Evolutionary conservation across 192 early-diverging fungal genomes (phyloP), one percentile per base, ranked within the genome.

Genomic region (Diversispora epigaea): DNA sequence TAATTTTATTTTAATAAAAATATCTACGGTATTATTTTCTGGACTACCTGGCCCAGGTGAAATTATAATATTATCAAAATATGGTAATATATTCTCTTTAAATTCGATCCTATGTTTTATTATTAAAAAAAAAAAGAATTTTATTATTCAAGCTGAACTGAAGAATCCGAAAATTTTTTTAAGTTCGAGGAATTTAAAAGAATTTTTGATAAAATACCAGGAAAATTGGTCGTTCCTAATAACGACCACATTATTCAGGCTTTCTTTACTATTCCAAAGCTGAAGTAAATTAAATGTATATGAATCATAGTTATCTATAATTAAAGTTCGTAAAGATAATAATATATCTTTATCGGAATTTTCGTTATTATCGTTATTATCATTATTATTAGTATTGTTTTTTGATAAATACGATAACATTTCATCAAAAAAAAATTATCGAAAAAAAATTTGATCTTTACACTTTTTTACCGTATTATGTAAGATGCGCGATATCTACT

Each of bases 301-400:
- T 14, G 95, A 96, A 80, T 98, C 96, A 77, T 97, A 97, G 85
- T 98, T 97, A 81, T 98, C 96, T 62, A 98, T 88, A 61, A 98
- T 91, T 22, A 98, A 80, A 0, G 89, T 89, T 12, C 88, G 79
- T 66, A 88, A 58, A 14, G 75, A 40, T n/a, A n/a, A n/a, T n/a
- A n/a, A n/a, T n/a, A n/a, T n/a, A n/a, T n/a, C n/a, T n/a, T n/a
- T n/a, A n/a, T n/a, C n/a, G n/a, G n/a, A n/a, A n/a, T n/a, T n/a
- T n/a, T n/a, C n/a, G n/a, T n/a, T n/a, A n/a, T n/a, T n/a, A n/a
- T n/a, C n/a, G n/a, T n/a, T n/a, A n/a, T n/a, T n/a, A n/a, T n/a
- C n/a, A n/a, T n/a, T n/a, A n/a, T n/a, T n/a, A n/a, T n/a, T n/a
- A n/a, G n/a, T n/a, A n/a, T n/a, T n/a, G n/a, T n/a, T n/a, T n/a